Evolutionary conservation across 2,329 filamentous ascomycete species (phyloP).

Genomic region (Exophiala mesophila): DNA sequence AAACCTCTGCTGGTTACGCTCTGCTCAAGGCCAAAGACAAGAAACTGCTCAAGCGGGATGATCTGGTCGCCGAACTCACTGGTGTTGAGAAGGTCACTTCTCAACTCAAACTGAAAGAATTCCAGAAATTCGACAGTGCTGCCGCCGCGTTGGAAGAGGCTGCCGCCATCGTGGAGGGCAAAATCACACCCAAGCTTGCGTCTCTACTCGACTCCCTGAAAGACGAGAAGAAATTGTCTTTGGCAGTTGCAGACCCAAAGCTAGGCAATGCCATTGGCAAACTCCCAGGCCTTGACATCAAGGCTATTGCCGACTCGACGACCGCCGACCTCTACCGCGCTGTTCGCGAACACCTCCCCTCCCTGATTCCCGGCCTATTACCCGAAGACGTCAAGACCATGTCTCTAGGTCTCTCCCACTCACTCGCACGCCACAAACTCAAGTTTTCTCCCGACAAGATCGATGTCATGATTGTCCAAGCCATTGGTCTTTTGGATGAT

Average conservation of each 20-base stretch:
- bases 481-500: conserved; percentile 88
- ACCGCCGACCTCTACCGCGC: conserved; percentile 89
- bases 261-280: conserved; percentile 89
- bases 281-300: conserved; percentile 79
- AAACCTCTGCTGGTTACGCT: conserved; percentile 95
- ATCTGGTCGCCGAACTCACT: conserved; percentile 67
- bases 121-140: conserved; percentile 95
- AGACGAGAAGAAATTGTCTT: conserved; percentile 93
- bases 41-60: conserved; percentile 88
- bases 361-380: conserved; percentile 81
- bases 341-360: conserved; percentile 84
- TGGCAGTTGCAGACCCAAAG: conserved; percentile 91
- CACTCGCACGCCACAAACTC: conserved; percentile 92
- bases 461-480: conserved; percentile 98
- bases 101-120: conserved; percentile 90
- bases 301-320: conserved; percentile 72
- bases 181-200: conserved; percentile 82
- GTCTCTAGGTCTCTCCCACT: conserved; percentile 93
- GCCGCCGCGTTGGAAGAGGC: conserved; percentile 86
- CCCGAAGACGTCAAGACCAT: conserved; percentile 87
- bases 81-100: conserved; percentile 80
- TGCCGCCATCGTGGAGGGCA: conserved; percentile 81
- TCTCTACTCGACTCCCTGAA: conserved; percentile 83
- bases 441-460: conserved; percentile 99
- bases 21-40: conserved; percentile 98